phyloP scores from a whole-genome alignment of 1,139 yeast species.

The Candida frijolesensis region DNA sequence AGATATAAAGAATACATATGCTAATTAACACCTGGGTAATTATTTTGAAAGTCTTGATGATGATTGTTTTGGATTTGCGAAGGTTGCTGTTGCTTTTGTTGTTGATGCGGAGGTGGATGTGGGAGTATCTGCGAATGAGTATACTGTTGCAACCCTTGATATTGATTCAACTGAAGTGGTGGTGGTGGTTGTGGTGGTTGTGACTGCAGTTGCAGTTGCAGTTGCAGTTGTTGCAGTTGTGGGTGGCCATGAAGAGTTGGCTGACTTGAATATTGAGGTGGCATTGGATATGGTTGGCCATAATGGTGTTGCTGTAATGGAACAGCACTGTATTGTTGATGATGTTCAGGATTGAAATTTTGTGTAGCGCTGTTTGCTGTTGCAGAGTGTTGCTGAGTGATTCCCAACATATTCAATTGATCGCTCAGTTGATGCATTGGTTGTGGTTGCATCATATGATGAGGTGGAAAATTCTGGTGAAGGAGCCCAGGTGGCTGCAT shows the following conservation, averaged over 20 bases:
- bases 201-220: conserved; percentile 4
- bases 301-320: conserved; percentile 1
- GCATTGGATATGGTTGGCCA: conserved; percentile 1
- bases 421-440: neutral
- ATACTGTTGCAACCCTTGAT: conserved; percentile 12
- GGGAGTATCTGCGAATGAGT: conserved; percentile 5
- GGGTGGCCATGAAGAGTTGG: conserved; percentile 2
- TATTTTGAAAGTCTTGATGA: conserved; percentile 3
- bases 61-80: neutral
- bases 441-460: conserved; percentile 5
- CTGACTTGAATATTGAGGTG: neutral
- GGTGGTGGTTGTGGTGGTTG: conserved; percentile 7
- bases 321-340: conserved; percentile 2
- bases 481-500: neutral
- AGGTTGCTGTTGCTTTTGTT: conserved; percentile 4
- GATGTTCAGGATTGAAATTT: neutral
- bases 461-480: neutral
- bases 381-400: neutral
- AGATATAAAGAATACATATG: neutral
- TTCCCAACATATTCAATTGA: conserved; percentile 1
- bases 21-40: neutral
- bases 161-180: conserved; percentile 13
- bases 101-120: conserved; percentile 11
- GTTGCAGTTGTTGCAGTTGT: conserved; percentile 7
- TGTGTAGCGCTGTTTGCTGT: neutral